phyloP scores from a whole-genome alignment of 306 rosid genomes.

The Trichosanthes truncata region DNA sequence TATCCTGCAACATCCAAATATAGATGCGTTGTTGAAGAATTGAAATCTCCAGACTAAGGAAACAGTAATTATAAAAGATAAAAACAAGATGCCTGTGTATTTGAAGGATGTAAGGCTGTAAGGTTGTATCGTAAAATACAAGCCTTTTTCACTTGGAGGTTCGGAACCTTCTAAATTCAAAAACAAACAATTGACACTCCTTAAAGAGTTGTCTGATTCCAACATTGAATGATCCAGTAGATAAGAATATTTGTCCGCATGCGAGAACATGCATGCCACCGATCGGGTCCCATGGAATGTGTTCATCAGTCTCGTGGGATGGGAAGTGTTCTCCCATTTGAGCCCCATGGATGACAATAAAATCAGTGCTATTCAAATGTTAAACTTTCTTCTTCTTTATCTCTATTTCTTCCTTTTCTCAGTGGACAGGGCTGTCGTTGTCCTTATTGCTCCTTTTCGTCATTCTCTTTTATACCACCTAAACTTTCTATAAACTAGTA shows the following conservation, averaged over 20 bases:
- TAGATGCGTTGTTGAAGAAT: constrained; percentile 55
- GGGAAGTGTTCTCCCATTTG: background rate
- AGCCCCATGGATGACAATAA: too few relatives aligned
- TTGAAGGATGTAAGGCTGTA: constrained; percentile 16
- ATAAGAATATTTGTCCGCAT: background rate
- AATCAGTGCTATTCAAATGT: background rate
- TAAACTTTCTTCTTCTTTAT: background rate
- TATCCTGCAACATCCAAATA: constrained; percentile 64
- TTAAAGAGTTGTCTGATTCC: background rate
- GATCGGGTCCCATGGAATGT: background rate
- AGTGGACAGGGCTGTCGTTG: background rate
- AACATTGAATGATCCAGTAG: background rate
- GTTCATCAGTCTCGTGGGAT: background rate
- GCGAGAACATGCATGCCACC: background rate
- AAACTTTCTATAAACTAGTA: background rate
- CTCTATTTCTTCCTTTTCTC: background rate
- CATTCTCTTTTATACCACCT: background rate
- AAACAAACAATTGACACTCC: background rate
- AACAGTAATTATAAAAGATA: constrained; percentile 16
- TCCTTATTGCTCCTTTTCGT: background rate
- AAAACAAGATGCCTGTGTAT: background rate
- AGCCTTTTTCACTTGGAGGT: background rate
- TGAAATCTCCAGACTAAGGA: constrained; percentile 32
- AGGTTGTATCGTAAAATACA: background rate
- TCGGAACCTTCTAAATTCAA: background rate